Conservation (phyloP, 169 alveolate genomes). For the Cryptosporidium ryanae region DNA sequence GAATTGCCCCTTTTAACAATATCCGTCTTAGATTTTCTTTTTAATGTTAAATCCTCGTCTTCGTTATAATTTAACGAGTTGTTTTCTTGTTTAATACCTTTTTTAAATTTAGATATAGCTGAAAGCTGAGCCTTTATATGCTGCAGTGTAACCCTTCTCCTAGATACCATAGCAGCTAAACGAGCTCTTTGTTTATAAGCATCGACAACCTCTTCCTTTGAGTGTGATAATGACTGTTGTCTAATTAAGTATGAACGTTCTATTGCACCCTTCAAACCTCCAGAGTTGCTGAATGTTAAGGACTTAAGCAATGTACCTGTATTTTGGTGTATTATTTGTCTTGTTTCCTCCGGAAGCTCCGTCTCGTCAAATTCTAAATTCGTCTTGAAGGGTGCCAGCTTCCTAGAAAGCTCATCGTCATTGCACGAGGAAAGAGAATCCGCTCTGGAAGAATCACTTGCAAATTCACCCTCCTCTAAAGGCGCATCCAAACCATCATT, state of each 20-base stretch:
- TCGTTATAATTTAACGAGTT: neutral
- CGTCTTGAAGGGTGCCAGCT: constrained; percentile 14
- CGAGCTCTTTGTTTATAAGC: constrained; percentile 72
- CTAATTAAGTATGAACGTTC: constrained; percentile 58
- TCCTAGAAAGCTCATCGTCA: constrained; percentile 6
- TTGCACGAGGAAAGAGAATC: neutral
- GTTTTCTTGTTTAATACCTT: constrained; percentile 2
- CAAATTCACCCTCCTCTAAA: neutral
- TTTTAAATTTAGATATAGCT: constrained; percentile 37
- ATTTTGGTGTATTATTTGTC: constrained; percentile 32
- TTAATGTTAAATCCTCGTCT: neutral
- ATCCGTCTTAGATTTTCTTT: constrained; percentile 31
- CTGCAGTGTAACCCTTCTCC: constrained; percentile 56
- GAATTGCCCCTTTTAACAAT: constrained; percentile 5
- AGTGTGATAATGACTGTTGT: constrained; percentile 41
- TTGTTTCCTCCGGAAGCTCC: constrained; percentile 61
- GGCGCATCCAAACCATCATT: constrained; percentile 5
- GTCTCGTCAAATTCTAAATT: constrained; percentile 43
- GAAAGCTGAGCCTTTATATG: constrained; percentile 53
- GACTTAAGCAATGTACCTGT: constrained; percentile 24
- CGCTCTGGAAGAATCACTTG: constrained; percentile 4
- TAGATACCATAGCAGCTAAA: constrained; percentile 71
- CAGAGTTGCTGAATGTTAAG: constrained; percentile 47
- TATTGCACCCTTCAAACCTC: constrained; percentile 68
- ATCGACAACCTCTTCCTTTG: constrained; percentile 67